These are phyloP conservation scores for Colletotrichum agaves DNA, from an alignment of 2,329 filamentous ascomycete species.

Conservation along the genomic window DNA sequence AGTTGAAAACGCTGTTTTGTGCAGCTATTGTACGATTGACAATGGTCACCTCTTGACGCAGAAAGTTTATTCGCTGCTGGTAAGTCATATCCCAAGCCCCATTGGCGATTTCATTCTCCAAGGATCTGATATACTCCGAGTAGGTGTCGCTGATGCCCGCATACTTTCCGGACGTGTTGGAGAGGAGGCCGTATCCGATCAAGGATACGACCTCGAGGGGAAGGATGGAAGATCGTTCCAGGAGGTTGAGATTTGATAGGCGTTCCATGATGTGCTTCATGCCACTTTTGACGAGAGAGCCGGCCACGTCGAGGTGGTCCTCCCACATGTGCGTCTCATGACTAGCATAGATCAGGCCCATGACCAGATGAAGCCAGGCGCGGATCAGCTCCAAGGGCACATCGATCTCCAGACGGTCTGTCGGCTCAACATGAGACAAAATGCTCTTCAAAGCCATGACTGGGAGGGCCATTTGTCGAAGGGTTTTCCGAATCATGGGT, in stretches of 20 bases:
- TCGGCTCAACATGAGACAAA: constrained; percentile 38
- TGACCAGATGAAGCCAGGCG: constrained; percentile 56
- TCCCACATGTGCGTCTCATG: constrained; percentile 41
- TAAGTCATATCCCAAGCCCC: constrained; percentile 54
- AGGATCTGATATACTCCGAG: constrained; percentile 52
- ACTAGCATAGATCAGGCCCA: constrained; percentile 47
- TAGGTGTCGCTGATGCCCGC: constrained; percentile 55
- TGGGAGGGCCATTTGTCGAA: constrained; percentile 22
- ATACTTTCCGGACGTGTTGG: constrained; percentile 50
- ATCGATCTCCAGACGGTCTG: constrained; percentile 39
- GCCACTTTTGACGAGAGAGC: constrained; percentile 46
- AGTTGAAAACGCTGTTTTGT: constrained; percentile 46
- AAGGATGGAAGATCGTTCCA: constrained; percentile 51
- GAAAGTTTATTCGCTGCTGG: constrained; percentile 53
- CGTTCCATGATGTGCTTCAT: constrained; percentile 50
- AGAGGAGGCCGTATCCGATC: constrained; percentile 50
- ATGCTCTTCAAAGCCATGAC: constrained; percentile 40
- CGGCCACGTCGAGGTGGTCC: constrained; percentile 45
- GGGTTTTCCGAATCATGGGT: constrained; percentile 27
- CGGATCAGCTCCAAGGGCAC: constrained; percentile 51
- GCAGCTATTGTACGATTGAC: constrained; percentile 49
- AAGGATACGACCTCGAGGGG: constrained; percentile 57
- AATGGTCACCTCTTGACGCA: constrained; percentile 54
- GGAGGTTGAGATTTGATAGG: constrained; percentile 46
- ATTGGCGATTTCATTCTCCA: constrained; percentile 54